Evolutionary conservation across 2,329 filamentous ascomycete species (phyloP).

Genomic region (Ambrosiella xylebori): DNA sequence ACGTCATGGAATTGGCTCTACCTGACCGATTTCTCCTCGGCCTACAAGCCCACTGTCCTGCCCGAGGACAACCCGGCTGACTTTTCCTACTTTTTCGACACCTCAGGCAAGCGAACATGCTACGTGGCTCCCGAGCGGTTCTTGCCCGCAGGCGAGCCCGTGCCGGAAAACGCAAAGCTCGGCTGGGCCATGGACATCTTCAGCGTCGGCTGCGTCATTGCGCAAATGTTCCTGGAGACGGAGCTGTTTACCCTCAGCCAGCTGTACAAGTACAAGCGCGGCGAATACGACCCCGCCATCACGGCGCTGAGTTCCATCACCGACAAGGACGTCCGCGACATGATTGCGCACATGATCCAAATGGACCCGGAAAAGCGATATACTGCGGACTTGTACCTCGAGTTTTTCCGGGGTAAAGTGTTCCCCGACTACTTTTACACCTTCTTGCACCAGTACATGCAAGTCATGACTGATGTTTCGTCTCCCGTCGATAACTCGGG

Average conservation of each 20-base stretch:
- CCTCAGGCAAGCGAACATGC: constrained; percentile 76
- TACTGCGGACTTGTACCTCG: constrained; percentile 82
- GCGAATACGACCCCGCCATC: constrained; percentile 77
- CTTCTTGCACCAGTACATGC: constrained; percentile 96
- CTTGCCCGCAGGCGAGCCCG: constrained; percentile 49
- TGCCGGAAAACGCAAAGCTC: constrained; percentile 41
- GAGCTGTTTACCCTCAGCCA: constrained; percentile 97
- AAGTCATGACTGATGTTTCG: constrained; percentile 77
- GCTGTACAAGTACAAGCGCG: constrained; percentile 81
- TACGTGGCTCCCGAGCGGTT: constrained; percentile 93
- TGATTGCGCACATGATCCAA: constrained; percentile 93
- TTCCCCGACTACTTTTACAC: constrained; percentile 96
- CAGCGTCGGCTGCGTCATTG: constrained; percentile 90
- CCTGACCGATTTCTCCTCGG: constrained; percentile 88
- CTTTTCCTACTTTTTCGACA: constrained; percentile 96
- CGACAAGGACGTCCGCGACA: constrained; percentile 68
- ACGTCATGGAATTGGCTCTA: constrained; percentile 99
- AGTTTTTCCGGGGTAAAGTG: constrained; percentile 79
- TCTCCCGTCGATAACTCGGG: background rate
- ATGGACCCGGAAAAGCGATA: constrained; percentile 82
- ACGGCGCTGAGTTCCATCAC: constrained; percentile 72
- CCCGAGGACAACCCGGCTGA: constrained; percentile 94
- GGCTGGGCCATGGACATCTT: constrained; percentile 98
- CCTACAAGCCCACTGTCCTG: constrained; percentile 83
- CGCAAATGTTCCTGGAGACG: constrained; percentile 84